Base-by-base conservation (phyloP, 495 filamentous ascomycete genomes). In the Annulohypoxylon bovei region DNA sequence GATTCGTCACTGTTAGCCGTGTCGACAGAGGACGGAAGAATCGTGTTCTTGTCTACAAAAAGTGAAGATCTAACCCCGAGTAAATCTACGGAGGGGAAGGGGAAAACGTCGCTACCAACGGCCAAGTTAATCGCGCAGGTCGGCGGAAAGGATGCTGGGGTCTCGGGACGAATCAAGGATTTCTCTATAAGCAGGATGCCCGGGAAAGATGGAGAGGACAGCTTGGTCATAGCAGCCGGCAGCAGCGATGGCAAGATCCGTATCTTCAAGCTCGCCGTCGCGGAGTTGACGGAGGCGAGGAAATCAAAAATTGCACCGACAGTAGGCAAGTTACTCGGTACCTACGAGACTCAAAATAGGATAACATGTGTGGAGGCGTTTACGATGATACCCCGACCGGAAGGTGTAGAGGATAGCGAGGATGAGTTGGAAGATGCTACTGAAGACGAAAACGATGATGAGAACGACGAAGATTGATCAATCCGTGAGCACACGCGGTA, bases 291-390 rank as follows among this genome's bases (percentile, higher is more conserved):
- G 55, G 66, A 69, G 9, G 62, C 74, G 7, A 66, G 57, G n/a
- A 75, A 68, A 16, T 62, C 54, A 42, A 70, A 76, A 56, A 57
- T 76, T 23, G 59, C 62, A 20, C 82, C 84, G 65, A 89, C 92
- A 68, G 80, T 93, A 22, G 95, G 94, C 32, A 85, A 81, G 64
- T 79, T 97, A 37, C 73, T 97, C 46, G 93, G 88, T 11, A 90
- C 88, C 57, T 94, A 94, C 68, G 90, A 93, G 76, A 98, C 94
- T 6, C 88, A 90, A 32, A 91, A 94, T 76, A 86, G 95, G 50
- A 94, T 99, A 65, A 99, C 94, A 9, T 99, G 95, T 77, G 62
- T 99, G 68, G 88, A 84, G 62, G 90, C 91, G 44, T 98, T 97
- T 77, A 81, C 92, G 63, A 97, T 98, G 94, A 84, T 88, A 80